A percentile compares a stretch with the other conserved stretches of the same genome.
Evolutionary conservation across 2,329 filamentous ascomycete genomes (phyloP).

Genomic region (Ceratocystis cubensis): DNA sequence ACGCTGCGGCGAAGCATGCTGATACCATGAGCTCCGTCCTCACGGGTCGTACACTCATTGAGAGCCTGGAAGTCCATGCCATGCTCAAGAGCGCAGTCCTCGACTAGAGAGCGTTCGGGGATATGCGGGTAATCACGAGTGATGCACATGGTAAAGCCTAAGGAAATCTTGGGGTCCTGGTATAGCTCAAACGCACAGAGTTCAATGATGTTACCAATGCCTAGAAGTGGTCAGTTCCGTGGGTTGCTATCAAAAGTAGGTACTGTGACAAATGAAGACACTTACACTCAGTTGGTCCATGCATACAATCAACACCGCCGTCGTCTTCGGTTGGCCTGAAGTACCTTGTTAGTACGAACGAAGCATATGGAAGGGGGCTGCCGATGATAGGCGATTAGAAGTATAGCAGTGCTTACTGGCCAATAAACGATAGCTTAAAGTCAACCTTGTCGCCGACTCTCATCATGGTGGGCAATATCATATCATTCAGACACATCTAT

Average conservation of each 20-base stretch:
- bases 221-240: constrained; percentile 23
- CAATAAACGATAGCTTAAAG: constrained; percentile 84
- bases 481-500: constrained; percentile 60
- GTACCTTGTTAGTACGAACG: not conserved
- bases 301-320: constrained; percentile 75
- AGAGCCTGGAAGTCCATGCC: constrained; percentile 71
- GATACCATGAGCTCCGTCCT: constrained; percentile 60
- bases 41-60: constrained; percentile 67
- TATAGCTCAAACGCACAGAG: constrained; percentile 78
- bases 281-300: constrained; percentile 70
- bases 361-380: not conserved
- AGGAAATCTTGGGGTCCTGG: constrained; percentile 70
- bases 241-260: too few species aligned
- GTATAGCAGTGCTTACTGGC: constrained; percentile 42
- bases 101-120: constrained; percentile 62
- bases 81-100: constrained; percentile 83
- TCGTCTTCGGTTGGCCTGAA: constrained; percentile 49
- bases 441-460: constrained; percentile 70
- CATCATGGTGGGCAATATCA: constrained; percentile 81
- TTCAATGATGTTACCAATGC: constrained; percentile 86
- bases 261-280: too few species aligned
- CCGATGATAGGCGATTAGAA: too few species aligned
- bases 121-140: constrained; percentile 63
- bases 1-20: constrained; percentile 57
- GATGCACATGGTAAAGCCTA: constrained; percentile 90